Conservation (phyloP, 2,329 filamentous ascomycete species). For the Neofusicoccum kwambonambiense region DNA sequence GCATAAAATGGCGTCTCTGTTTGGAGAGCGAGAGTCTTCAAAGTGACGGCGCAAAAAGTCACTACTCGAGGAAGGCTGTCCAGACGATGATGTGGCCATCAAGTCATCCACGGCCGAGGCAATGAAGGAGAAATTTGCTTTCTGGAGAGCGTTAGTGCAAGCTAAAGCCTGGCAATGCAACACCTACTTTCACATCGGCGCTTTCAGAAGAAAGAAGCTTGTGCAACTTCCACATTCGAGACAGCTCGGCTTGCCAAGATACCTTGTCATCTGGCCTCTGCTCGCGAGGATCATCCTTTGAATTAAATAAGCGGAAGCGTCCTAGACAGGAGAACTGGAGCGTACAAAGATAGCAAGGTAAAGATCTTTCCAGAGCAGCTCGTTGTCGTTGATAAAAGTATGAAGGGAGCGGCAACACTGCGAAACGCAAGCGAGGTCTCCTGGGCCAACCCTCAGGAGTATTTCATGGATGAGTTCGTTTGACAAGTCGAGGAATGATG, state of each 20-base stretch:
- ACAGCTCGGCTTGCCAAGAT: conserved; percentile 38
- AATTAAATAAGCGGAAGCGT: not conserved
- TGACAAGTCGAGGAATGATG: conserved; percentile 12
- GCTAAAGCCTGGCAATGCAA: not conserved
- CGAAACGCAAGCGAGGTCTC: conserved; percentile 12
- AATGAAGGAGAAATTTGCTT: conserved; percentile 34
- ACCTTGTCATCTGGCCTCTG: conserved; percentile 9
- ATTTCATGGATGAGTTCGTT: conserved; percentile 18
- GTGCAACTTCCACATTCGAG: conserved; percentile 36
- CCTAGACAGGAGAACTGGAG: not conserved
- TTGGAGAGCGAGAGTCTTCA: conserved; percentile 45
- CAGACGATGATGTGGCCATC: conserved; percentile 25
- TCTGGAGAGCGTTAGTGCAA: conserved; percentile 24
- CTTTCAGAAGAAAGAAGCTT: conserved; percentile 48
- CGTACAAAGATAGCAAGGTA: conserved; percentile 11
- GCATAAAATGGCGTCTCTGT: conserved; percentile 61
- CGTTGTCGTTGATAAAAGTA: conserved; percentile 13
- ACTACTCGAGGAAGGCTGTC: conserved; percentile 38
- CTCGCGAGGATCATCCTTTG: conserved; percentile 22
- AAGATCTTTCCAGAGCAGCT: conserved; percentile 17
- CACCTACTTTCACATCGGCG: conserved; percentile 39
- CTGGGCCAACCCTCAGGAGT: not conserved
- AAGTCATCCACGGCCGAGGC: conserved; percentile 43
- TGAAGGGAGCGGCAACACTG: conserved; percentile 11
- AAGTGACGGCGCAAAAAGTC: conserved; percentile 42